These are phyloP conservation scores for Leccinum subtestaceum DNA, from an alignment of 768 basidiomycete species.

Conservation along the genomic window DNA sequence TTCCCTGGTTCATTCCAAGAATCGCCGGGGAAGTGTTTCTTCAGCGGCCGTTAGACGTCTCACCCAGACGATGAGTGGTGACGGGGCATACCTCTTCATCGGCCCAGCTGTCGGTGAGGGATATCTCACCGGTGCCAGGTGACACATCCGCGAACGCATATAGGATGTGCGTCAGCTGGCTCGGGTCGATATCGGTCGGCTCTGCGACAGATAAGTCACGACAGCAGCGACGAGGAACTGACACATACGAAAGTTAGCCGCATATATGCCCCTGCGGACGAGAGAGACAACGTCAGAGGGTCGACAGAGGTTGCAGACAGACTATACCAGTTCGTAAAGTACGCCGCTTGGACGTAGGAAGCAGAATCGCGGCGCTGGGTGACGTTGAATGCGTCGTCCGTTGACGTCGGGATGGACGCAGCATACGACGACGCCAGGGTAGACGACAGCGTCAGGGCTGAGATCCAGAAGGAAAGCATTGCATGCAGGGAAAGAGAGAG, in stretches of 20 bases:
- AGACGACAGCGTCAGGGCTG: conserved; percentile 7
- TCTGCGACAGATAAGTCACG: conserved; percentile 38
- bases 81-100: conserved; percentile 54
- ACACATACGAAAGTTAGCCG: conserved; percentile 57
- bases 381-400: not conserved
- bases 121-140: conserved; percentile 56
- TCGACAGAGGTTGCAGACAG: not conserved
- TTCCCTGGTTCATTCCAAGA: conserved; percentile 73
- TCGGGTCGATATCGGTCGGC: conserved; percentile 59
- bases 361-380: conserved; percentile 12
- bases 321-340: conserved; percentile 37
- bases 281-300: not conserved
- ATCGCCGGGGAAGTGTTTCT: conserved; percentile 74
- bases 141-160: conserved; percentile 80
- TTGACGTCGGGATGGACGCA: conserved; percentile 10
- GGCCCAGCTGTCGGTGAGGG: conserved; percentile 69
- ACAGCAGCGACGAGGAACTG: not conserved
- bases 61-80: not conserved
- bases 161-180: conserved; percentile 68
- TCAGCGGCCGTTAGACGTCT: conserved; percentile 6
- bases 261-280: conserved; percentile 52
- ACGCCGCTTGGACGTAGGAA: conserved; percentile 33
- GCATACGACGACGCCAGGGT: conserved; percentile 11
- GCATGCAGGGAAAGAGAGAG: conserved; percentile 2
- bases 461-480: conserved; percentile 2